A percentile compares a stretch with the other conserved stretches of the same genome.
Conservation (phyloP, 2,329 filamentous ascomycete genomes). For the Aspergillus chevalieri region DNA sequence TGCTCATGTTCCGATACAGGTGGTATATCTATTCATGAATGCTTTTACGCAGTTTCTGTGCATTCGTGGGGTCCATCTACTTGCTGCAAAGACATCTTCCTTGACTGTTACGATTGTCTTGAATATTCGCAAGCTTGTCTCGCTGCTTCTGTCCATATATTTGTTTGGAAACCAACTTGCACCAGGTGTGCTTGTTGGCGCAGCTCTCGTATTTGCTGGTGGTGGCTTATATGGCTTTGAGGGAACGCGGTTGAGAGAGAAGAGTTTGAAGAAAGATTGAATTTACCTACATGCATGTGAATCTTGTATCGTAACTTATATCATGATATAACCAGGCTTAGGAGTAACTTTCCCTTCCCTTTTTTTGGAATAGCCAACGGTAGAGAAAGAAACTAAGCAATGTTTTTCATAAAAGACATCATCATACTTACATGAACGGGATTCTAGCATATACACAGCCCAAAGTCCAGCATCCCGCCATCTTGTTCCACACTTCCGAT, state of each 20-base stretch:
- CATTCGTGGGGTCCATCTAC: constrained; percentile 91
- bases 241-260: constrained; percentile 30
- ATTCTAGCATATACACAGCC: not conserved
- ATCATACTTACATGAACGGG: not conserved
- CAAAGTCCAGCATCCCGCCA: not conserved
- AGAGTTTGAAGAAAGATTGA: constrained; percentile 15
- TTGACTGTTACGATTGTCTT: constrained; percentile 94
- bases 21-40: constrained; percentile 38
- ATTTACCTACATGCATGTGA: constrained; percentile 14
- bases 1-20: constrained; percentile 27
- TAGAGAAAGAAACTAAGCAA: constrained; percentile 4
- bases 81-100: constrained; percentile 81
- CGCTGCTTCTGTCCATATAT: constrained; percentile 84
- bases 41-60: constrained; percentile 90
- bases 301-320: not conserved
- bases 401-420: not conserved
- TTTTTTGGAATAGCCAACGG: constrained; percentile 3
- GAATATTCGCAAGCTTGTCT: constrained; percentile 90
- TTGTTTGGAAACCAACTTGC: constrained; percentile 83
- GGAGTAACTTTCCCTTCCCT: no score
- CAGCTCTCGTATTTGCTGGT: constrained; percentile 78
- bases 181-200: constrained; percentile 70
- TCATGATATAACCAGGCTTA: not conserved
- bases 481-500: not conserved
- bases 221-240: constrained; percentile 89